Percentiles rank a stretch among this genome's conserved stretches.
Evolutionary conservation across 768 basidiomycete species (phyloP).

Genomic region (Paxillus rubicundulus): DNA sequence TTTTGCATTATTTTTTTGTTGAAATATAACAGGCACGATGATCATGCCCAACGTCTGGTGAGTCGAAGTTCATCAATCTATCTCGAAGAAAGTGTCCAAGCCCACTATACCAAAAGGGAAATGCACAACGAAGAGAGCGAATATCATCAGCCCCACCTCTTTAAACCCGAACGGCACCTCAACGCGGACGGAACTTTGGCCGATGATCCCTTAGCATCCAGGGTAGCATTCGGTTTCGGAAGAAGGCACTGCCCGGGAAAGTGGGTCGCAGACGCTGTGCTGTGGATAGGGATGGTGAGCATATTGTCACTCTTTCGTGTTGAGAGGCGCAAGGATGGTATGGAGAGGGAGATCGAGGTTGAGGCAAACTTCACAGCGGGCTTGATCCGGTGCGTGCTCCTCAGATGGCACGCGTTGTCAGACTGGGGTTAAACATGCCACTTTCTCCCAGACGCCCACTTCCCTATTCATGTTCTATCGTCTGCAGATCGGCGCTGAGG

Average conservation of each 20-base stretch:
- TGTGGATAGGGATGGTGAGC: slow-evolving; percentile 31
- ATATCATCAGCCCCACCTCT: slow-evolving; percentile 24
- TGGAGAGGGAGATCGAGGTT: slow-evolving; percentile 23
- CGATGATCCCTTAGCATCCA: slow-evolving; percentile 28
- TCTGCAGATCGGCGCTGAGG: slow-evolving; percentile 26
- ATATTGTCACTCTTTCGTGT: slow-evolving; percentile 26
- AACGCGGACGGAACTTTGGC: slow-evolving; percentile 20
- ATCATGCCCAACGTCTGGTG: slow-evolving; percentile 30
- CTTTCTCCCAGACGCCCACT: slow-evolving; percentile 28
- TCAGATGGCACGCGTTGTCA: background rate
- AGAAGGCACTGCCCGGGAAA: slow-evolving; percentile 32
- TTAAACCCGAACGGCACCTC: slow-evolving; percentile 28
- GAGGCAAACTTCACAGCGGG: slow-evolving; percentile 31
- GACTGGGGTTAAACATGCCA: slow-evolving; percentile 10
- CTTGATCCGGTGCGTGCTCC: slow-evolving; percentile 30
- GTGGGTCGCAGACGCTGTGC: slow-evolving; percentile 30
- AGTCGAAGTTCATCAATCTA: slow-evolving; percentile 3
- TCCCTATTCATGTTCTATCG: slow-evolving; percentile 31
- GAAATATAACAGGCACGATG: slow-evolving; percentile 21
- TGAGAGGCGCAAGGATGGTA: slow-evolving; percentile 20
- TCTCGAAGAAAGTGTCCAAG: background rate
- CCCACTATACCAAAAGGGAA: slow-evolving; percentile 14
- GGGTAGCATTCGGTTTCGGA: slow-evolving; percentile 30
- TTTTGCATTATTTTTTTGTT: slow-evolving; percentile 1
- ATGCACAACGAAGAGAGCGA: slow-evolving; percentile 31